Base-by-base conservation (phyloP, 371 early-diverging fungal genomes). In the Homolaphlyctis polyrhiza region DNA sequence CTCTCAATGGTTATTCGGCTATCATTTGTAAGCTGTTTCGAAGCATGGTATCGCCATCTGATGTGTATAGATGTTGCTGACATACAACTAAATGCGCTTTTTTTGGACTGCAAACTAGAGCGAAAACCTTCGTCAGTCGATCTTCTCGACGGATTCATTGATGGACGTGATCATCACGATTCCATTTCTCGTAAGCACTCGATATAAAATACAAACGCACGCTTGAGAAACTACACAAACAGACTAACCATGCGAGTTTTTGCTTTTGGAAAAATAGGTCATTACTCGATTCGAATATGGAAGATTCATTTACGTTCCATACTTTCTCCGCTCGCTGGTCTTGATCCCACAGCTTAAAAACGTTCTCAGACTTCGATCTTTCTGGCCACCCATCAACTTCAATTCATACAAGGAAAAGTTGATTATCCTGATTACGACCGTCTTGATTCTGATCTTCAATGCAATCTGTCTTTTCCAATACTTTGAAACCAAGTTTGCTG, bases 381-480 rank as follows among this genome's bases (percentile, higher is more conserved):
- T 45, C 29, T 63, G 64, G 58, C 1, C n/a, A 5, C 36, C 39
- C 25, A 28, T 71, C 30, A 62, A 67, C 29, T 62, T 78, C 39
- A 45, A 45, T 49, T 55, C 48, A 21, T 76, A 88, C 21, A 82
- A 77, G 23, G 82, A 84, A 33, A 85, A 85, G 51, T 52, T 89
- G 33, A 75, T 87, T 23, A 70, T 84, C 14, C 71, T 91, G 30
- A 71, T 87, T n/a, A 76, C 80, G 23, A 85, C 85, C 4, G 68
- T 90, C 34, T 34, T 86, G n/a, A 78, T 76, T 0, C 73, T 91
- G 45, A 52, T 91, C 14, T 91, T 88, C 66, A 81, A 86, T 61
- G 88, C 82, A 21, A 74, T 86, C 75, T 86, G 88, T 25, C 77
- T 84, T 5, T 89, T 91, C 62, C 82, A 87, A 43, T 90, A 85